phyloP scores from a whole-genome alignment of 2,329 filamentous ascomycete species.

The Microascus cirrosus region DNA sequence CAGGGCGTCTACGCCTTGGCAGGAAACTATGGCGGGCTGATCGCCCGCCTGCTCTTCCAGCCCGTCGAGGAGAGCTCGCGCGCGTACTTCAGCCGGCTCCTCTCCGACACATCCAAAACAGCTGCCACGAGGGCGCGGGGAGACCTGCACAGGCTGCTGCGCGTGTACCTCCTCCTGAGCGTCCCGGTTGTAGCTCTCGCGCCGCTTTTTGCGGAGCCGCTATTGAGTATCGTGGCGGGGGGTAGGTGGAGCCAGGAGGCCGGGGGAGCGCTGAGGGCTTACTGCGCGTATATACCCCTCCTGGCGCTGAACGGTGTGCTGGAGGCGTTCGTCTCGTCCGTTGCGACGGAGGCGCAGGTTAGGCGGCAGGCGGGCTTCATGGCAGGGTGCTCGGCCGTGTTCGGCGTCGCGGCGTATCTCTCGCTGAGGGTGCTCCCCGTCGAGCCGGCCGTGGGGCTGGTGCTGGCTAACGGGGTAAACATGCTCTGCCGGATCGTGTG shows the following conservation, averaged over 20 bases:
- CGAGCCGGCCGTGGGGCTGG: slow-evolving; percentile 64
- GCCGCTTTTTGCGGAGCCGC: slow-evolving; percentile 61
- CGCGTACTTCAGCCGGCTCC: slow-evolving; percentile 75
- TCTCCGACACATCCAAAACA: slow-evolving; percentile 22
- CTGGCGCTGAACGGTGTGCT: slow-evolving; percentile 84
- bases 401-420: slow-evolving; percentile 63
- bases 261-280: slow-evolving; percentile 61
- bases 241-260: slow-evolving; percentile 65
- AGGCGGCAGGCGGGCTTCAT: slow-evolving; percentile 74
- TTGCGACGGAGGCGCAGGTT: slow-evolving; percentile 65
- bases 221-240: slow-evolving; percentile 68
- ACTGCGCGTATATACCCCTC: slow-evolving; percentile 89
- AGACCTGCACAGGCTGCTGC: slow-evolving; percentile 55
- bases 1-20: slow-evolving; percentile 90
- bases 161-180: slow-evolving; percentile 64
- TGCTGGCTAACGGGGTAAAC: slow-evolving; percentile 80
- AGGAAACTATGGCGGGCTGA: slow-evolving; percentile 84
- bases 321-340: slow-evolving; percentile 86
- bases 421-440: slow-evolving; percentile 58
- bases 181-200: slow-evolving; percentile 58
- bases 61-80: slow-evolving; percentile 91
- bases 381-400: slow-evolving; percentile 66
- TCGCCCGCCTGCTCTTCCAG: slow-evolving; percentile 84
- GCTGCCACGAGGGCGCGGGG: slow-evolving; percentile 24
- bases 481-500: slow-evolving; percentile 78